A percentile compares a stretch with the other conserved stretches of the same genome.
phyloP scores from a whole-genome alignment of 306 rosid genomes.

The Cyamopsis tetragonoloba region DNA sequence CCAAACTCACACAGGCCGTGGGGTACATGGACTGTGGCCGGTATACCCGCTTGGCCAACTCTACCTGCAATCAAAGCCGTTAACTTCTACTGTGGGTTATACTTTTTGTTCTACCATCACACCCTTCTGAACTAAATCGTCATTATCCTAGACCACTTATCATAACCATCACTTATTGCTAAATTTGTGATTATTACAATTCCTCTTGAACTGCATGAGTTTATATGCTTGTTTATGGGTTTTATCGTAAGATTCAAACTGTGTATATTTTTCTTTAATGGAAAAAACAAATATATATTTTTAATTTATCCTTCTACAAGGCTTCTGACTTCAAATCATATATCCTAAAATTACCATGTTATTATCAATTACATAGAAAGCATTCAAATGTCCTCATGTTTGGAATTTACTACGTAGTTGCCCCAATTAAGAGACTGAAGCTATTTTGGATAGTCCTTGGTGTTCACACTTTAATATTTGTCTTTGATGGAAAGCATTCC shows the following conservation, averaged over 20 bases:
- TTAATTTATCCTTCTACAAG: neutral
- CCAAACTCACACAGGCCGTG: too few species aligned
- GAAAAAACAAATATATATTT: neutral
- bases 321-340: neutral
- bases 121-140: neutral
- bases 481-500: slow-evolving; percentile 1
- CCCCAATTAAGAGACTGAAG: slow-evolving; percentile 7
- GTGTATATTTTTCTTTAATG: neutral
- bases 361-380: neutral
- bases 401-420: slow-evolving; percentile 4
- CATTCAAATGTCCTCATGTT: neutral
- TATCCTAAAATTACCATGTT: neutral
- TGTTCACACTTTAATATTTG: neutral
- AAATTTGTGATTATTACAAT: neutral
- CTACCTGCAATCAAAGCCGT: too few species aligned
- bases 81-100: neutral
- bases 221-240: neutral
- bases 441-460: neutral
- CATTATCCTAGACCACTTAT: neutral
- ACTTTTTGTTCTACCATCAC: neutral
- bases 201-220: slow-evolving; percentile 13
- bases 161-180: neutral
- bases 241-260: neutral
- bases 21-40: too few species aligned
- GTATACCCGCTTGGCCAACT: too few species aligned